phyloP scores from a whole-genome alignment of 2,329 filamentous ascomycete genomes.

The Trichoderma arundinaceum region DNA sequence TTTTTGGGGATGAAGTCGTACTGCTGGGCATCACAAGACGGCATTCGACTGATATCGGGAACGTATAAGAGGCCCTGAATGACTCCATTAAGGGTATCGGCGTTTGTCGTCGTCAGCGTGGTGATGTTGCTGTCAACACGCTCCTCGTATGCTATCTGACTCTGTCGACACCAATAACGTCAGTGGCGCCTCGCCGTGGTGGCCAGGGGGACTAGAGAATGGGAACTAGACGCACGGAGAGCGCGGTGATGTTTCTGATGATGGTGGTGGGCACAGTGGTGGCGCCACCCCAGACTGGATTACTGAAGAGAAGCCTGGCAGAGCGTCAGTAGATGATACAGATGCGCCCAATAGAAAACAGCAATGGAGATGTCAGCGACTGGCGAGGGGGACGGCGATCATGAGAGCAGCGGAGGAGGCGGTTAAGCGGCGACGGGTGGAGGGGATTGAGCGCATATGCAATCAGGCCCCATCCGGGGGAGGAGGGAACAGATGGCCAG shows the following conservation, averaged over 20 bases:
- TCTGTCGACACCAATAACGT: constrained; percentile 39
- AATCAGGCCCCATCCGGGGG: no score
- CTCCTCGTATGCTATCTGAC: constrained; percentile 59
- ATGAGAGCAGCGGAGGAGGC: no score
- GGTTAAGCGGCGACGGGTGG: no score
- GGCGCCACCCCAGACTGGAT: constrained; percentile 60
- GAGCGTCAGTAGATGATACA: constrained; percentile 28
- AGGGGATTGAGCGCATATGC: no score
- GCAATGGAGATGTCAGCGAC: not conserved
- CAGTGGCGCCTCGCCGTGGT: constrained; percentile 32
- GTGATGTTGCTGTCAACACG: constrained; percentile 66
- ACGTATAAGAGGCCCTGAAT: constrained; percentile 86
- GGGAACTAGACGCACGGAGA: constrained; percentile 53
- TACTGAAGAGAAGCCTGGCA: constrained; percentile 63
- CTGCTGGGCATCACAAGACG: constrained; percentile 68
- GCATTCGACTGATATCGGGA: constrained; percentile 65
- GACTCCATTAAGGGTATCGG: constrained; percentile 61
- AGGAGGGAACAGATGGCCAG: no score
- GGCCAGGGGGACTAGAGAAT: not conserved
- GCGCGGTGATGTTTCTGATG: constrained; percentile 61
- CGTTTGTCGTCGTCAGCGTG: constrained; percentile 74
- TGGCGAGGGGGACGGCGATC: not conserved
- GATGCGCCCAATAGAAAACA: constrained; percentile 10
- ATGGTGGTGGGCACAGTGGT: constrained; percentile 59
- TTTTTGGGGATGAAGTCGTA: constrained; percentile 73